Evolutionary conservation across 2,329 filamentous ascomycete genomes (phyloP), one percentile per base, ranked within the genome.

Genomic region (Hysterium pulicare): DNA sequence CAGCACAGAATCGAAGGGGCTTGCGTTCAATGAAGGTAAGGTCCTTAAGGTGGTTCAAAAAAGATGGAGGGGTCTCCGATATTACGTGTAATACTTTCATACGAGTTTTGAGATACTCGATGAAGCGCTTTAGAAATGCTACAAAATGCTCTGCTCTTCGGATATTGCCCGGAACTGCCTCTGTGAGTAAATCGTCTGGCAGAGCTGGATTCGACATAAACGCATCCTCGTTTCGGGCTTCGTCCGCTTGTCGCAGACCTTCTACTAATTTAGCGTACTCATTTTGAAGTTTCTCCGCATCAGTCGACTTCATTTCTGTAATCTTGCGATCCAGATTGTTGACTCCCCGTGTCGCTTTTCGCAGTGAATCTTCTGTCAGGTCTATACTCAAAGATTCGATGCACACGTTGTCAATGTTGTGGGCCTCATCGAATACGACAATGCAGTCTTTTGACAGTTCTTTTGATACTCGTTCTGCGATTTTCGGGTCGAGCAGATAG

Each of bases 351-450:
- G 90, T 90, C 16, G 93, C 93, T 69, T 89, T 95, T 17, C 90
- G 82, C 40, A 98, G 68, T 0, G 91, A 96, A 54, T 97, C 93
- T 62, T 98, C 90, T 0, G 91, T 97, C 44, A 98, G 81, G 58
- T 98, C 93, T 32, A 95, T 97, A 61, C 93, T 98, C 10, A 97
- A 73, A 2, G 93, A 91, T 62, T 98, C 93, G 53, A 98, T 98
- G 65, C 94, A 98, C 45, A 98, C 93, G 62, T 98, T 98, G 76
- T 98, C 93, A 55, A 98, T 98, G 61, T 98, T 98, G 72, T 98
- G 93, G 11, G 93, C 93, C 68, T 98, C 93, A 60, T 98, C 93
- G 52, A 98, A 98, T 3, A 98, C 93, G 16, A 98, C 88, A 40
- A 98, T 98, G 65, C 90, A 96, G 66, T 98, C 94, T 57, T 96